Base-by-base conservation (phyloP, 805 yeast genomes). In the Nakazawaea ishiwadae region DNA sequence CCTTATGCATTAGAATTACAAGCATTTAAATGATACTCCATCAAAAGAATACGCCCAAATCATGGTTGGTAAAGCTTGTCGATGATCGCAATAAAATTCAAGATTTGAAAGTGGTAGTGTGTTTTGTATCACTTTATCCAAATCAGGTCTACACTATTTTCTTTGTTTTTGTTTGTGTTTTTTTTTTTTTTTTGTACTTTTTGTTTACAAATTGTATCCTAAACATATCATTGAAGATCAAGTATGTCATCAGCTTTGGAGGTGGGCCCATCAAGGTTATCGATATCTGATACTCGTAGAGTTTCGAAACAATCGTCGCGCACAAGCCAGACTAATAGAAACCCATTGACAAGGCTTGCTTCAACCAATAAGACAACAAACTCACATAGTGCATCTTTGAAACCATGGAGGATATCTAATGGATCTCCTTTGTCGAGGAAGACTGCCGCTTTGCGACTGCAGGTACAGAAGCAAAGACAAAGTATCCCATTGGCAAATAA, bases 361-460 rank as follows among this genome's bases (percentile, higher is more conserved):
- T n/a, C 16, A 4, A 28, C 31, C 8, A 28, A 28, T 5, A 28
- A 28, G 3, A 28, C 19, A 11, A 35, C 39, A 16, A 35, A 35
- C 12, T 21, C 27, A 12, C 31, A 17, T 5, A n/a, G n/a, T n/a
- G 12, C 27, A 7, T 6, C 35, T 3, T 29, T 35, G 19, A 40
- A 35, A 19, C 44, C 44, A 4, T 41, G 44, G 44, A 37, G 44
- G 11, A 15, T 31, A 2, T 42, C 42, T 5, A 37, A 33, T 28
- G 45, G 45, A 7, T 37, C 42, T 5, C 42, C 45, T 5, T 33
- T 37, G 16, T 37, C 39, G 20, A 27, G 30, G 19, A 27, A 27
- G 31, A 31, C 40, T 5, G 11, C 34, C 15, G 10, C 24, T 15
- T 3, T 10, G 6, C 27, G 11, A 6, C 6, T 16, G 3, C 26